Evolutionary conservation across 2,329 filamentous ascomycete genomes (phyloP).

Genomic region (Leptographium lundbergii): DNA sequence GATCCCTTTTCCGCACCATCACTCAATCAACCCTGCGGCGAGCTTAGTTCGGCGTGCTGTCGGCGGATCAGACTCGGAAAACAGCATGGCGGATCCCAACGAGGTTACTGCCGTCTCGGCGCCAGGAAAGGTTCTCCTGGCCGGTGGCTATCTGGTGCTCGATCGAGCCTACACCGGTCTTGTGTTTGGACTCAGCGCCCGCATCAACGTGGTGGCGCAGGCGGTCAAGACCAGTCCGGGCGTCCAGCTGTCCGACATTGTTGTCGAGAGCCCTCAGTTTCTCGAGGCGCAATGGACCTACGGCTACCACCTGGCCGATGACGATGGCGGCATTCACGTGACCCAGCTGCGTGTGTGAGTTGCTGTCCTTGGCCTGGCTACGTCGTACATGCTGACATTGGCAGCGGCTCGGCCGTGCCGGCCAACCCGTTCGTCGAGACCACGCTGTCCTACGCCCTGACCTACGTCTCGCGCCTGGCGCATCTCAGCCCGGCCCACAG

Average conservation of each 20-base stretch:
- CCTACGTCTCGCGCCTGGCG: constrained; percentile 51
- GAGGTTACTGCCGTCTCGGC: constrained; percentile 59
- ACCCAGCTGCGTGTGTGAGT: constrained; percentile 67
- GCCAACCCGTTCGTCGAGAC: constrained; percentile 86
- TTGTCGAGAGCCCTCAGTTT: constrained; percentile 89
- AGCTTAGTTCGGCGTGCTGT: not conserved
- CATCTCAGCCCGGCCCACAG: constrained; percentile 26
- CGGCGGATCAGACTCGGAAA: not conserved
- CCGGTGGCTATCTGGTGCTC: constrained; percentile 89
- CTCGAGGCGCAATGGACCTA: constrained; percentile 79
- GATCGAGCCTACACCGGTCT: constrained; percentile 74
- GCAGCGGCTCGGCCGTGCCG: constrained; percentile 25
- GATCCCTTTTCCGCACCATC: not conserved
- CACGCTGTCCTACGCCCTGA: constrained; percentile 74
- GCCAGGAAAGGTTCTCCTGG: constrained; percentile 89
- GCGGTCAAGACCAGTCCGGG: constrained; percentile 47
- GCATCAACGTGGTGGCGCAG: constrained; percentile 51
- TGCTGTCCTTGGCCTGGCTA: constrained; percentile 15
- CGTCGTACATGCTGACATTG: not conserved
- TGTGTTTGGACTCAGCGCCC: constrained; percentile 53
- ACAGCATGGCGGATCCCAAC: constrained; percentile 6
- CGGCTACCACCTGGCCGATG: constrained; percentile 56
- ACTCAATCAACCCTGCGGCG: not conserved
- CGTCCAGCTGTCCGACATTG: constrained; percentile 57
- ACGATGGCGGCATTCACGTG: constrained; percentile 67